Conservation (phyloP, 2,329 filamentous ascomycete genomes). For the Cladorrhinum sp. region DNA sequence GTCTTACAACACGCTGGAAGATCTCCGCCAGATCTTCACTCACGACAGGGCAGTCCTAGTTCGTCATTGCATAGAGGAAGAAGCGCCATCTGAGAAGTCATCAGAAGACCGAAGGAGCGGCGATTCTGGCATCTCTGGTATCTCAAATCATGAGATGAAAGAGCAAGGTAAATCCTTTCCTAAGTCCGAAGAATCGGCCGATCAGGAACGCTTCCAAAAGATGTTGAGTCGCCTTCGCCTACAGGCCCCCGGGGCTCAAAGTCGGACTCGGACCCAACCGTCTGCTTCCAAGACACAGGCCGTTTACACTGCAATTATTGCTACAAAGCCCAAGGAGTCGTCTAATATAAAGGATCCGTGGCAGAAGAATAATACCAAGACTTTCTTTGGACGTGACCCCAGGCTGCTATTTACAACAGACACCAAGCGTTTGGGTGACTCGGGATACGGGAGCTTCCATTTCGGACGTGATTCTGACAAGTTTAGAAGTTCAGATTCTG, state of each 20-base stretch:
- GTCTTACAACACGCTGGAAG: constrained; percentile 6
- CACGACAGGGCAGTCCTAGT: background rate
- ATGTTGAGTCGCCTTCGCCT: constrained; percentile 20
- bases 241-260: background rate
- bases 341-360: background rate
- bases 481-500: background rate
- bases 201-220: constrained; percentile 21
- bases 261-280: background rate
- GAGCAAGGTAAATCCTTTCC: background rate
- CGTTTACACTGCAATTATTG: constrained; percentile 23
- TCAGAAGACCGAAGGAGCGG: background rate
- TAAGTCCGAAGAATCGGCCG: background rate
- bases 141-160: background rate
- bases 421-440: constrained; percentile 12
- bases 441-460: constrained; percentile 15
- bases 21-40: constrained; percentile 7
- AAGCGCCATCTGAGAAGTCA: background rate
- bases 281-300: background rate
- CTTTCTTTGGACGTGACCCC: constrained; percentile 1
- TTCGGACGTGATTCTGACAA: background rate
- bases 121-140: constrained; percentile 6
- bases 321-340: constrained; percentile 16
- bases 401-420: background rate
- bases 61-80: background rate
- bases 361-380: background rate